These are phyloP conservation scores for Tricholoma terreum DNA, from an alignment of 768 basidiomycete genomes.

Conservation along the genomic window DNA sequence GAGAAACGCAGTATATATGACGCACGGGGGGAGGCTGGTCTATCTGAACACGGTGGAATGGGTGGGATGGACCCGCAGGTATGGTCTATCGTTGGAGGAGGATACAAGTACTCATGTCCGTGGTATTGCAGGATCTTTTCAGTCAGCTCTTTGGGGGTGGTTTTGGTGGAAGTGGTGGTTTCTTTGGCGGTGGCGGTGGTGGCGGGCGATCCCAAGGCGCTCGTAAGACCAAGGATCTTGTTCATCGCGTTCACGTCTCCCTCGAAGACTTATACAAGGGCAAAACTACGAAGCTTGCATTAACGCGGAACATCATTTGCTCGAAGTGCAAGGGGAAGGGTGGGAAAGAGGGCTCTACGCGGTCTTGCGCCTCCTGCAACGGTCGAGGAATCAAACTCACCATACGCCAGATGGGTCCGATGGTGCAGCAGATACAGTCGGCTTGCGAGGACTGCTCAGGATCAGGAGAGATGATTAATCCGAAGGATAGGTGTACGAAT, in stretches of 20 bases:
- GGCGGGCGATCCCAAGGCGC: conserved; percentile 60
- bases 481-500: conserved; percentile 84
- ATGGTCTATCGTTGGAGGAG: conserved; percentile 19
- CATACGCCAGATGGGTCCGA: conserved; percentile 96
- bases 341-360: conserved; percentile 95
- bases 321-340: conserved; percentile 93
- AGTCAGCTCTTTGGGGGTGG: conserved; percentile 89
- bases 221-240: conserved; percentile 96
- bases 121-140: conserved; percentile 75
- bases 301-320: conserved; percentile 95
- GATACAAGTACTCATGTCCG: neutral
- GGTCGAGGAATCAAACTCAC: conserved; percentile 92
- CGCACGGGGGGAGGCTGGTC: conserved; percentile 87
- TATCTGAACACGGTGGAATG: conserved; percentile 84
- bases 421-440: conserved; percentile 99
- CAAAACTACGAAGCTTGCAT: conserved; percentile 95
- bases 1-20: conserved; percentile 84
- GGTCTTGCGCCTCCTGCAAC: conserved; percentile 69
- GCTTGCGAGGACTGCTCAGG: conserved; percentile 92
- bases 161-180: conserved; percentile 67
- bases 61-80: conserved; percentile 97
- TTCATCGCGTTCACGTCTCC: conserved; percentile 94
- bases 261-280: conserved; percentile 99
- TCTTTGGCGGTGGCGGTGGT: conserved; percentile 72
- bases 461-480: conserved; percentile 92